Conservation (phyloP, 192 early-diverging fungal species). For the Coemansia sp. region DNA sequence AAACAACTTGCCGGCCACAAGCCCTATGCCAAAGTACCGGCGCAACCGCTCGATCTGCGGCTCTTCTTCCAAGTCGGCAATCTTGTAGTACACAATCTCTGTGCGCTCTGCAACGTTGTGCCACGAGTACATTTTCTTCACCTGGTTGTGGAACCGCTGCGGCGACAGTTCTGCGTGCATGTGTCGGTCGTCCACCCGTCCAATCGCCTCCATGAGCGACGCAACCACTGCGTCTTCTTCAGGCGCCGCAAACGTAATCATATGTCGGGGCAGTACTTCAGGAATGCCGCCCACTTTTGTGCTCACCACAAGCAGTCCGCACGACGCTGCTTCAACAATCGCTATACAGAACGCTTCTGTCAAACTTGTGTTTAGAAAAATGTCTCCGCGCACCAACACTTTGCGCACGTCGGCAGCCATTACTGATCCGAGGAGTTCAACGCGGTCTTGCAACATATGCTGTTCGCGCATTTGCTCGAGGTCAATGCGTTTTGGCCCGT, state of each 20-base stretch:
- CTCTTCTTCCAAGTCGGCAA: conserved; percentile 63
- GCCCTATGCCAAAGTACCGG: conserved; percentile 85
- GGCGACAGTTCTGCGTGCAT: conserved; percentile 64
- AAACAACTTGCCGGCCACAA: conserved; percentile 88
- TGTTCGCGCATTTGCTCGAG: conserved; percentile 97
- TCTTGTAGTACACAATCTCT: conserved; percentile 75
- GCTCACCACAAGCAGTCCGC: conserved; percentile 91
- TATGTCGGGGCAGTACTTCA: conserved; percentile 88
- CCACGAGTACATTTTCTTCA: conserved; percentile 97
- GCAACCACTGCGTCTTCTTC: conserved; percentile 79
- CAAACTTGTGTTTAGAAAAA: conserved; percentile 95
- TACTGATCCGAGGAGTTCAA: conserved; percentile 83
- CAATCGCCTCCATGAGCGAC: conserved; percentile 71
- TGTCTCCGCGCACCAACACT: conserved; percentile 89
- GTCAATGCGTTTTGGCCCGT: conserved; percentile 94
- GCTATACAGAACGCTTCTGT: conserved; percentile 99
- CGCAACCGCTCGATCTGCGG: conserved; percentile 77
- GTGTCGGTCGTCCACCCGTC: conserved; percentile 55
- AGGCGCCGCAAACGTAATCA: conserved; percentile 89
- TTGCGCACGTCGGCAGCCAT: conserved; percentile 79
- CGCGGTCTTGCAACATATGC: conserved; percentile 87
- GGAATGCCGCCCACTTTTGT: conserved; percentile 96
- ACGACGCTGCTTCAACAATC: conserved; percentile 96
- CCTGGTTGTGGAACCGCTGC: conserved; percentile 71
- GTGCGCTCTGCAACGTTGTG: conserved; percentile 79